Evolutionary conservation across 352 stramenopile species (phyloP), one percentile per base, ranked within the genome.

Genomic region (Phytopythium oedochilum): DNA sequence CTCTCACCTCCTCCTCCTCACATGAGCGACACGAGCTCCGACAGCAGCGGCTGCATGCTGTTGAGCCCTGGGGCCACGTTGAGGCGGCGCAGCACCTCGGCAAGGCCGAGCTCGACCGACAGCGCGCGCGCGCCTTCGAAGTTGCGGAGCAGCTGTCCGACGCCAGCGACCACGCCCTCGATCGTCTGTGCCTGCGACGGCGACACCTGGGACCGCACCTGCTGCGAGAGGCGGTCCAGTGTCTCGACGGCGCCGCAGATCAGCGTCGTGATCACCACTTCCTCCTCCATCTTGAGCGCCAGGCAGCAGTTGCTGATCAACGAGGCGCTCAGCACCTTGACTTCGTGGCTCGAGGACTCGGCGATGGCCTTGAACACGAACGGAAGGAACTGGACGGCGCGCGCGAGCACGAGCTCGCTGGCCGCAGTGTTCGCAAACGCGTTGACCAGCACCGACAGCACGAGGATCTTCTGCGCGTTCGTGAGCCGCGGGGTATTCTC

Each of bases 241-340:
- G 76, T 83, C 55, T 93, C 83, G 10, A 83, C 66, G 7, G 70
- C 78, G 9, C 83, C 83, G 28, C 78, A 88, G 23, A 93, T 66
- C 22, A 93, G 67, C 17, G 74, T 86, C 26, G 78, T 89, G 53
- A 91, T 70, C 32, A 89, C 66, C 15, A 86, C 61, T 31, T 90
- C 78, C 44, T 93, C 78, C 32, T 83, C 83, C 11, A 85, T 70
- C 39, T 78, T 60, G 44, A 89, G 70, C 18, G 78, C 72, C 39
- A 86, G 62, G 47, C 73, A 89, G 63, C 79, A 88, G 55, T 93
- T 93, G 63, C 75, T 73, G 32, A 93, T 72, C 25, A 91, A 60
- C 42, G 71, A 71, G 29, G 78, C 73, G 23, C 78, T 76, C 18
- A 93, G 54, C 23, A 87, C 62, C 23, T 78, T 70, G 51, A 75